Evolutionary conservation across 225 moss, liverwort and hornwort species (phyloP), one percentile per base, ranked within the genome.

Genomic region (Anthoceros angustus): DNA sequence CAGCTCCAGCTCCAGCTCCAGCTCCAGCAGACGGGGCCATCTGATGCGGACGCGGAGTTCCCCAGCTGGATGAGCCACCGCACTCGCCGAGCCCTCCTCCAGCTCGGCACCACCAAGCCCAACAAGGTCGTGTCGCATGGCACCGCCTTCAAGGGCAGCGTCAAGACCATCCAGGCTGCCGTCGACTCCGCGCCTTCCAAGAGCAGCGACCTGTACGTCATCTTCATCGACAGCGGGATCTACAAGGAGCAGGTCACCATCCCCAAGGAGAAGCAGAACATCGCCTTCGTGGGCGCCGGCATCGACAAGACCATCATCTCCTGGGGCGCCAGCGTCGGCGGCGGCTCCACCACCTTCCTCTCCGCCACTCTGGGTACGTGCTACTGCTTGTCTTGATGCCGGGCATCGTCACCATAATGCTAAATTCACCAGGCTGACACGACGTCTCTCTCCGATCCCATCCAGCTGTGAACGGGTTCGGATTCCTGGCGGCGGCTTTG

Each of bases 401-500:
- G 32, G 32, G 4, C 32, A 32, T 32, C 32, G 32, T 32, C 32
- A 32, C 32, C 32, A 32, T 32, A 4, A 32, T 32, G 2, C 1
- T 4, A 32, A 1, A 4, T 4, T 32, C 32, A 32, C 32, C 32
- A 32, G 32, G 32, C 32, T 32, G 32, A 32, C 32, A 4, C 32
- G 32, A 32, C 55, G 55, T 20, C 10, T 55, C 5, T 20, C 7
- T 7, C 23, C 23, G 55, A 15, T 20, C 1, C 1, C 12, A 8
- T 55, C n/a, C 55, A 55, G 55, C 10, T 23, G 55, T 55, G 55
- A 20, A 20, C 55, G 55, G 55, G 16, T 8, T 15, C 10, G 66
- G 66, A 14, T 66, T 66, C 66, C 42, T 66, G 18, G 66, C 66
- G 23, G 40, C 42, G 38, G 7, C 18, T 2, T 12, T 66, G 66